Evolutionary conservation across 805 yeast genomes (phyloP), one percentile per base, ranked within the genome.

Genomic region (Isabelozyma rhagii): DNA sequence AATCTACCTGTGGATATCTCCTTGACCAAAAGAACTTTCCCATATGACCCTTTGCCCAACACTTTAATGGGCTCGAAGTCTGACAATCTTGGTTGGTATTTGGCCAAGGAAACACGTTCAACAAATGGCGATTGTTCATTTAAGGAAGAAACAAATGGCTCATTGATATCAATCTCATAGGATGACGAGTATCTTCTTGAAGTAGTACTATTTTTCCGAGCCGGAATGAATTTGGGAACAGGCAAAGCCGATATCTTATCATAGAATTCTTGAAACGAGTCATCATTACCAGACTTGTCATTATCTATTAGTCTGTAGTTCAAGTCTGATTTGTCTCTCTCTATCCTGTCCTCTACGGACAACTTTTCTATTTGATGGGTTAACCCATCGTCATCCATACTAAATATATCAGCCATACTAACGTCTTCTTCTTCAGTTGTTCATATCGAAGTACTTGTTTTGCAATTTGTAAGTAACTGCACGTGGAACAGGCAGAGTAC

Each of bases 11-110:
- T 69, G 10, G 69, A 47, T 15, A 56, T 47, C 53, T 74, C 78
- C 42, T 69, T 59, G 6, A 74, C 79, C 42, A 74, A 57, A 18
- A 71, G 58, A 17, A 74, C 79, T 47, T 74, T 74, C 3, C 79
- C 79, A 52, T 71, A 74, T 11, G 75, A 67, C 4, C 79, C 79
- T 53, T 64, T 67, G 18, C 79, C 79, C 47, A 74, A 57, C 6
- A 74, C 79, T 55, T 69, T 72, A 41, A 74, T 60, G 6, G 77
- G 76, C 48, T 67, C 72, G 49, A 74, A 74, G 54, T 74, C 78
- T 1, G 64, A 53, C 31, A 72, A 58, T 45, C 58, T 60, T 18
- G 72, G 69, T 53, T 61, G 59, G 49, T 61, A 62, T 15, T 43
- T 17, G 11, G 46, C 48, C 15, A 45, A 17, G 21, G 51, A 53